Conservation (phyloP, 352 stramenopile genomes). For the Phytophthora hybrid region DNA sequence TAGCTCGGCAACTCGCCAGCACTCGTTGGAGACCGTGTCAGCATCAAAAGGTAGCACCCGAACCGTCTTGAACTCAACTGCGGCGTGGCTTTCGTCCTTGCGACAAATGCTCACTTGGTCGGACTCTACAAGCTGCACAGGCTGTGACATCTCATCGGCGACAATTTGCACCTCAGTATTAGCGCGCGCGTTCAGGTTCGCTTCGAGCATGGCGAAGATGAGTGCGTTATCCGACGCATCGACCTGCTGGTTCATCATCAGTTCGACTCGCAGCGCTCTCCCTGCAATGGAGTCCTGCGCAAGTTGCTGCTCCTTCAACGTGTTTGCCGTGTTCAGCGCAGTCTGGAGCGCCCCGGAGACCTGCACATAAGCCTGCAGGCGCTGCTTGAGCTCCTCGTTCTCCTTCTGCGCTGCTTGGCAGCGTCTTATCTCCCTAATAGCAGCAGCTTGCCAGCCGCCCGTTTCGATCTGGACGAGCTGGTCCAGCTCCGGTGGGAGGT, state of each 20-base stretch:
- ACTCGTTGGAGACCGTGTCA: conserved; percentile 22
- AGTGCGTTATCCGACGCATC: background rate
- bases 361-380: conserved; percentile 26
- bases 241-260: conserved; percentile 16
- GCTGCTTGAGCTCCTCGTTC: conserved; percentile 28
- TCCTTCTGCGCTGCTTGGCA: conserved; percentile 16
- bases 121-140: conserved; percentile 12
- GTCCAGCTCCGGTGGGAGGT: conserved; percentile 18
- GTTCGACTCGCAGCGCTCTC: conserved; percentile 26
- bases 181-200: conserved; percentile 22
- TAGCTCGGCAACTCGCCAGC: conserved; percentile 20
- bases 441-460: conserved; percentile 20
- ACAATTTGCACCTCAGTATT: conserved; percentile 14
- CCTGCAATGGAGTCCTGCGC: conserved; percentile 15
- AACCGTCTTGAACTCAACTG: conserved; percentile 23
- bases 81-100: conserved; percentile 20
- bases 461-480: conserved; percentile 19
- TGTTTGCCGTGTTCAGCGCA: conserved; percentile 11
- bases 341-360: conserved; percentile 24
- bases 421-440: conserved; percentile 7
- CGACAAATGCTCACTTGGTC: conserved; percentile 32
- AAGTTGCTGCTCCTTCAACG: conserved; percentile 13
- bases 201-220: conserved; percentile 32
- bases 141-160: conserved; percentile 5
- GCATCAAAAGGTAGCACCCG: conserved; percentile 28